Percentiles rank a stretch among this genome's conserved stretches.
phyloP scores from a whole-genome alignment of 2,329 filamentous ascomycete species.

The Ustulina deusta region DNA sequence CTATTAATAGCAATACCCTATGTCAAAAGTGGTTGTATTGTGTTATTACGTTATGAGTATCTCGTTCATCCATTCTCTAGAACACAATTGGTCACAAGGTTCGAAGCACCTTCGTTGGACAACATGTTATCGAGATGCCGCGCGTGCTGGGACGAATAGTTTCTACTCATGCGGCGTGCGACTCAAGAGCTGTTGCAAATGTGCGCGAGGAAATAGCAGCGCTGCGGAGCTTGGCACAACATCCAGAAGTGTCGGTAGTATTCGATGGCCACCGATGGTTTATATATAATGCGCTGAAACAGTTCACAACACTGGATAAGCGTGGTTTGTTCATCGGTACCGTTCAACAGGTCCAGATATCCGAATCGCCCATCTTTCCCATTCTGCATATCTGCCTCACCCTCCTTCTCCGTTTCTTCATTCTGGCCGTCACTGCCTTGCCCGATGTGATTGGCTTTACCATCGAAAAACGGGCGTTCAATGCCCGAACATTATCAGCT shows the following conservation, averaged over 20 bases:
- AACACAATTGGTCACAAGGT: slow-evolving; percentile 14
- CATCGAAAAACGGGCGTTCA: slow-evolving; percentile 28
- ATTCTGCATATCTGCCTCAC: slow-evolving; percentile 23
- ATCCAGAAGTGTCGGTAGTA: slow-evolving; percentile 21
- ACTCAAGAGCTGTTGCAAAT: slow-evolving; percentile 15
- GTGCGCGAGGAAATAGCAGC: slow-evolving; percentile 27
- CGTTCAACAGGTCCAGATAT: slow-evolving; percentile 9
- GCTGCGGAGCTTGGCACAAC: slow-evolving; percentile 23
- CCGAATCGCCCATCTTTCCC: neutral
- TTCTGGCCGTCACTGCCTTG: slow-evolving; percentile 26
- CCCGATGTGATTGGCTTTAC: slow-evolving; percentile 33
- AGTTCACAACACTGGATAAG: slow-evolving; percentile 29
- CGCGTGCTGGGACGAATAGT: slow-evolving; percentile 15
- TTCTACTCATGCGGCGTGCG: slow-evolving; percentile 5
- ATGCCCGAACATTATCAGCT: slow-evolving; percentile 27
- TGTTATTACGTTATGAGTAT: neutral
- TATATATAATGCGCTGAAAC: slow-evolving; percentile 29
- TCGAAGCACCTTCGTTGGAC: slow-evolving; percentile 27
- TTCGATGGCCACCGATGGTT: slow-evolving; percentile 21
- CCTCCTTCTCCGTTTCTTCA: slow-evolving; percentile 27
- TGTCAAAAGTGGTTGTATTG: neutral
- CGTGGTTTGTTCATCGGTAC: slow-evolving; percentile 21
- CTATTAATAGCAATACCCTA: neutral
- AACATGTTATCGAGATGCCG: slow-evolving; percentile 30
- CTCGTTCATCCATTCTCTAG: neutral